Evolutionary conservation across 1,284 basidiomycete genomes (phyloP).

Genomic region (Cryptococcus amylolentus): DNA sequence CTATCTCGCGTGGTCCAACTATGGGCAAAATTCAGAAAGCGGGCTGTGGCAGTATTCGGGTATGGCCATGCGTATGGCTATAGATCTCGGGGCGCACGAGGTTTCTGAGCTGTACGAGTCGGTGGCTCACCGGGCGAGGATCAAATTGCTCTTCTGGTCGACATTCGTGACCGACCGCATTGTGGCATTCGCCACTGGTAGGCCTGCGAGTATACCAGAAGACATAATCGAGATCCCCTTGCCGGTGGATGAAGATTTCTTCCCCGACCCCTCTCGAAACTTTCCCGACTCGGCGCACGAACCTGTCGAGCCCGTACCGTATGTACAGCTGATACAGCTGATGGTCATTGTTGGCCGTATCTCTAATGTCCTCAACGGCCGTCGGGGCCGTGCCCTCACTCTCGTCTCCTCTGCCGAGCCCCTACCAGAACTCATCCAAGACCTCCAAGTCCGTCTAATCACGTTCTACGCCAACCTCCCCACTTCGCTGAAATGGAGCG

Average conservation of each 20-base stretch:
- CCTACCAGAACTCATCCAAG: conserved; percentile 38
- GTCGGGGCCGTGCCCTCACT: conserved; percentile 46
- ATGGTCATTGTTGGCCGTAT: conserved; percentile 53
- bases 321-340: conserved; percentile 48
- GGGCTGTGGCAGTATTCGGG: conserved; percentile 49
- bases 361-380: conserved; percentile 49
- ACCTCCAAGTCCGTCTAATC: conserved; percentile 48
- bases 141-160: conserved; percentile 49
- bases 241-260: conserved; percentile 49
- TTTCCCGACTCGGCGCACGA: conserved; percentile 27
- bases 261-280: conserved; percentile 44
- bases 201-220: conserved; percentile 48
- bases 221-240: conserved; percentile 52
- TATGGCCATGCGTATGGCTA: conserved; percentile 52
- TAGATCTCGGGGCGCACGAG: conserved; percentile 52
- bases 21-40: conserved; percentile 51
- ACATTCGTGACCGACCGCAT: conserved; percentile 51
- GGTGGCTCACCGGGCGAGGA: conserved; percentile 46
- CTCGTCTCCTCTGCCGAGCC: conserved; percentile 40
- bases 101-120: conserved; percentile 51
- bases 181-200: conserved; percentile 45
- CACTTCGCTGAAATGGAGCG: conserved; percentile 47
- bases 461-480: conserved; percentile 49
- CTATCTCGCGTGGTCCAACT: conserved; percentile 50
- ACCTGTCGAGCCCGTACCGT: conserved; percentile 46